Evolutionary conservation across 192 early-diverging fungal genomes (phyloP).

Genomic region (Coemansia sp.): DNA sequence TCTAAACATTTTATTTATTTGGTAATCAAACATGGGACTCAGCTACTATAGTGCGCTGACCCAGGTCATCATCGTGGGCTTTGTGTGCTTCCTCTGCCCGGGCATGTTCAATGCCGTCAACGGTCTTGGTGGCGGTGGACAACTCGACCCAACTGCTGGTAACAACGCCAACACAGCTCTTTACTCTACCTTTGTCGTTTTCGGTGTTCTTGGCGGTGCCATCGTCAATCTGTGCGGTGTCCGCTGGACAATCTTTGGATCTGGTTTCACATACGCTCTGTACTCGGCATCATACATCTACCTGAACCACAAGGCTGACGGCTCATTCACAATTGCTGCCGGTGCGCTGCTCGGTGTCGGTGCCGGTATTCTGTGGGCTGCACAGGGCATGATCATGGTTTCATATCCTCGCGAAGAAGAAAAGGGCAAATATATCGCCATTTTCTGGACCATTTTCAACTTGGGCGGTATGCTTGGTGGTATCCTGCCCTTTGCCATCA

Average conservation of each 20-base stretch:
- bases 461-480: slow-evolving; percentile 70
- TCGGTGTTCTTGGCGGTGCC: slow-evolving; percentile 64
- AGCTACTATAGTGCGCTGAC: slow-evolving; percentile 51
- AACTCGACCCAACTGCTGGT: slow-evolving; percentile 48
- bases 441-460: slow-evolving; percentile 82
- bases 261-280: slow-evolving; percentile 60
- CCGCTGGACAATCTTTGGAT: slow-evolving; percentile 58
- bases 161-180: slow-evolving; percentile 68
- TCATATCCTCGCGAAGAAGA: slow-evolving; percentile 70
- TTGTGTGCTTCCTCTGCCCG: slow-evolving; percentile 70
- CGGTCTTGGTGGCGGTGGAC: slow-evolving; percentile 60
- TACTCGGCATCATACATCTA: slow-evolving; percentile 64
- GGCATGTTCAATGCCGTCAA: slow-evolving; percentile 66
- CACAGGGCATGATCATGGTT: slow-evolving; percentile 71
- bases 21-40: slow-evolving; percentile 40
- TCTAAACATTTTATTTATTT: background rate
- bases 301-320: slow-evolving; percentile 53
- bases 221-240: slow-evolving; percentile 71
- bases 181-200: slow-evolving; percentile 66
- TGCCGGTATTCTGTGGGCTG: slow-evolving; percentile 68
- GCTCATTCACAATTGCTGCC: slow-evolving; percentile 60
- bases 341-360: slow-evolving; percentile 73
- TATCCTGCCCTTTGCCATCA: slow-evolving; percentile 59
- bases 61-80: slow-evolving; percentile 61
- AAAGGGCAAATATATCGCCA: slow-evolving; percentile 71